Conservation (phyloP, 768 basidiomycete genomes). For the Termitomyces sp. region DNA sequence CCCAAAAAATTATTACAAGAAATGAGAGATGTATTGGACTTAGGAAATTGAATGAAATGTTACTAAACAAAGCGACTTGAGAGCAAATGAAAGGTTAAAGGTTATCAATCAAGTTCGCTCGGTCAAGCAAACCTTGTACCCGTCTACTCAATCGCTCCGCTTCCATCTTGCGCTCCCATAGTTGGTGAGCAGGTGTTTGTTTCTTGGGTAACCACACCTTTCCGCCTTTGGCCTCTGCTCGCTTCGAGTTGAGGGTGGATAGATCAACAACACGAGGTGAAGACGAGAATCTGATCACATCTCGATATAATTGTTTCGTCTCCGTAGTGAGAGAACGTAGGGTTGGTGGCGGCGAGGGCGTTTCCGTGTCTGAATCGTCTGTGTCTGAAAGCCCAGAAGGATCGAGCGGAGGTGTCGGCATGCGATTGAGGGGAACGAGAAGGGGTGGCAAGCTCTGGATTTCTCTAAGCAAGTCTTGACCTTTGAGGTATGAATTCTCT, state of each 20-base stretch:
- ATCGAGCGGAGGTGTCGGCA: constrained; percentile 62
- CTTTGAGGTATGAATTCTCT: constrained; percentile 92
- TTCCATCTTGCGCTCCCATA: constrained; percentile 71
- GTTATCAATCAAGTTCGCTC: constrained; percentile 41
- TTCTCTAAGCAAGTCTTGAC: constrained; percentile 83
- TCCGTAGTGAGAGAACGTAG: constrained; percentile 72
- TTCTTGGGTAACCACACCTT: constrained; percentile 78
- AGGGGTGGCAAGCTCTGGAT: constrained; percentile 70
- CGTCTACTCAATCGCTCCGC: constrained; percentile 65
- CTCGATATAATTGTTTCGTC: constrained; percentile 82
- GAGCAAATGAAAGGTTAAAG: constrained; percentile 11
- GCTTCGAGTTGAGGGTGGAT: constrained; percentile 48
- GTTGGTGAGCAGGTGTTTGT: constrained; percentile 75
- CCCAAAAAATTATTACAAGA: too few species aligned
- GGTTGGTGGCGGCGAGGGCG: constrained; percentile 38
- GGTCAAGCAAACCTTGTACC: constrained; percentile 66
- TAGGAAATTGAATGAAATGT: background rate
- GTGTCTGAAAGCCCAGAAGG: constrained; percentile 65
- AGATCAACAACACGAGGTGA: constrained; percentile 85
- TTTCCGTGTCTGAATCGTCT: constrained; percentile 50
- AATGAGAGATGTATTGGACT: background rate
- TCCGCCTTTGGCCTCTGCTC: constrained; percentile 41
- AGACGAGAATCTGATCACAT: constrained; percentile 82
- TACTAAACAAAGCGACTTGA: background rate
- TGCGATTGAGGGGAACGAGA: constrained; percentile 38